Base-by-base conservation (phyloP, 2,329 filamentous ascomycete genomes). In the Colletotrichum lindemuthianum region DNA sequence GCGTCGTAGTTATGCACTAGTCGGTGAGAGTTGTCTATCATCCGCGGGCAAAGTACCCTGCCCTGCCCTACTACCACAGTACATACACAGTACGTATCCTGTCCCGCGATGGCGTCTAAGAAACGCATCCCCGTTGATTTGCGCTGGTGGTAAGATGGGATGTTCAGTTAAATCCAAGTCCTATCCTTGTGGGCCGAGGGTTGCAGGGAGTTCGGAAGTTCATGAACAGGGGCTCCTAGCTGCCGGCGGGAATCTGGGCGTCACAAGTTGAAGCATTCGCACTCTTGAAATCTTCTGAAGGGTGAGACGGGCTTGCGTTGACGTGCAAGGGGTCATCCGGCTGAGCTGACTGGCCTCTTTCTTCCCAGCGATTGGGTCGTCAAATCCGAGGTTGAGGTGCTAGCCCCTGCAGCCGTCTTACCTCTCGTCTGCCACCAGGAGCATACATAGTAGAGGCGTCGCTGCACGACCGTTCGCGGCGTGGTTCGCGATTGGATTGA, bases 401-500 rank as follows among this genome's bases (percentile, higher is more conserved):
- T 45, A 56, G 51, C 36, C 36, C 47, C 61, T 61, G 47, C 50
- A 47, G 36, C 36, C 37, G 40, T 54, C 51, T 43, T 52, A 24
- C 16, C 41, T 40, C 34, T 33, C 12, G 24, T 16, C 39, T 36
- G 33, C 53, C 39, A 32, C 39, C 8, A 15, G 3, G n/a, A 16
- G 39, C 34, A 24, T 24, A n/a, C n/a, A n/a, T n/a, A n/a, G n/a
- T n/a, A 24, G 24, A 24, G 24, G 24, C 24, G 24, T 41, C 15
- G 43, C 43, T 10, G 37, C 45, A 61, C 34, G 40, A 55, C 51
- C 41, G 45, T 48, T 61, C 51, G n/a, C 54, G 52, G 50, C n/a
- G 40, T 32, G 47, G 40, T 52, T 65, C 58, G 58, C 61, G 58
- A 65, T 61, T 65, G 58, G 61, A 36, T 48, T 41, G 36, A 52